Evolutionary conservation across 768 basidiomycete species (phyloP).

Genomic region (Amanita polypyramis): DNA sequence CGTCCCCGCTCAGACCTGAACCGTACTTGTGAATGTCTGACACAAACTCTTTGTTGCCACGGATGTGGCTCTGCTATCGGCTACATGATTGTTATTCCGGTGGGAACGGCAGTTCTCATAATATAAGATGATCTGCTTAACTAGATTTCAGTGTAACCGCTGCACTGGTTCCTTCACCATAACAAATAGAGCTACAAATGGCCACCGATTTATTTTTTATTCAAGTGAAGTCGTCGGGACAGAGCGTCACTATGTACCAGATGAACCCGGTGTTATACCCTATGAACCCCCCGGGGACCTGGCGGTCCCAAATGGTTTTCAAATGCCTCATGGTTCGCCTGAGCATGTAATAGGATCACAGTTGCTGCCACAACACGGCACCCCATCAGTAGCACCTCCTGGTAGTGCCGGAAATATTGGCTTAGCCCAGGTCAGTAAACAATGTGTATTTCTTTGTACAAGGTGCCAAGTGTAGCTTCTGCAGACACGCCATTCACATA

Average conservation of each 20-base stretch:
- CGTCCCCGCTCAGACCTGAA: slow-evolving; percentile 20
- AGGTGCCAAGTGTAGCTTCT: not conserved
- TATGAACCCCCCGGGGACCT: slow-evolving; percentile 18
- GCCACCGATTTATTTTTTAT: slow-evolving; percentile 84
- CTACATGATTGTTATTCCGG: slow-evolving; percentile 72
- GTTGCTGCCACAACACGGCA: not conserved
- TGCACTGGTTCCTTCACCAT: slow-evolving; percentile 65
- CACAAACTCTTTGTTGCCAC: slow-evolving; percentile 73
- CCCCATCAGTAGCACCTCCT: not conserved
- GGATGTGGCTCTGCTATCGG: slow-evolving; percentile 67
- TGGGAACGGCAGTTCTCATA: slow-evolving; percentile 14
- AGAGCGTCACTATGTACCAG: slow-evolving; percentile 52
- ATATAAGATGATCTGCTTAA: slow-evolving; percentile 1
- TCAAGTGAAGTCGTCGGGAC: slow-evolving; percentile 52
- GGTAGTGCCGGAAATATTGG: not conserved
- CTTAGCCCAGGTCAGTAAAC: not conserved
- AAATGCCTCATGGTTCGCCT: not conserved
- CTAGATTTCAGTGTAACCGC: slow-evolving; percentile 38
- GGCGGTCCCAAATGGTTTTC: not conserved
- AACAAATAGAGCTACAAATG: slow-evolving; percentile 67
- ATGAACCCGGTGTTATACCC: slow-evolving; percentile 53
- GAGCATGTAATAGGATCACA: too few relatives aligned
- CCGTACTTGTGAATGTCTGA: slow-evolving; percentile 79
- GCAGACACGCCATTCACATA: slow-evolving; percentile 18
- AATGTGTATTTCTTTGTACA: slow-evolving; percentile 8